phyloP scores from a whole-genome alignment of 805 yeast species.

The Candida sithepensis region DNA sequence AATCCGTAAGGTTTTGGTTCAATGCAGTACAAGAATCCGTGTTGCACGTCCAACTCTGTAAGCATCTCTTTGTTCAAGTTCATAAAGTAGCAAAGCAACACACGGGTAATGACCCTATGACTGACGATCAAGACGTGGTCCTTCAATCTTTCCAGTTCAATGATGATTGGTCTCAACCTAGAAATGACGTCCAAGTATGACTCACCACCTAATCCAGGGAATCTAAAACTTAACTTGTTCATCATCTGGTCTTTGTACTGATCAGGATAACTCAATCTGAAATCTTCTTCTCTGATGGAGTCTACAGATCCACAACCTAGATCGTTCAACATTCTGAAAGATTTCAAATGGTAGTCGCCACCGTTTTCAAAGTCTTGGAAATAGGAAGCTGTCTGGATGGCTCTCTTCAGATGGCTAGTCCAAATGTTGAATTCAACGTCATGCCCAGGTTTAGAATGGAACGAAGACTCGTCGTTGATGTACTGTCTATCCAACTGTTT shows the following conservation, averaged over 20 bases:
- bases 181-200: slow-evolving; percentile 35
- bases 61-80: slow-evolving; percentile 34
- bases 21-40: slow-evolving; percentile 33
- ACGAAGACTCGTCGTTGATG: slow-evolving; percentile 27
- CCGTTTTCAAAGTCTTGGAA: slow-evolving; percentile 26
- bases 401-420: slow-evolving; percentile 32
- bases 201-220: slow-evolving; percentile 37
- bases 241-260: slow-evolving; percentile 29
- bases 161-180: slow-evolving; percentile 33
- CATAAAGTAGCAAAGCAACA: slow-evolving; percentile 35
- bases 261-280: slow-evolving; percentile 22
- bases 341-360: slow-evolving; percentile 25
- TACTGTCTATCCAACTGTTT: slow-evolving; percentile 31
- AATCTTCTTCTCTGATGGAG: slow-evolving; percentile 29
- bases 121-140: slow-evolving; percentile 34
- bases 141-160: slow-evolving; percentile 33
- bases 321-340: slow-evolving; percentile 34
- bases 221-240: slow-evolving; percentile 31
- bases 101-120: slow-evolving; percentile 34
- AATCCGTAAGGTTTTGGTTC: slow-evolving; percentile 38
- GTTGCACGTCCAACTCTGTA: slow-evolving; percentile 36
- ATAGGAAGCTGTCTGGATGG: slow-evolving; percentile 30
- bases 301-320: slow-evolving; percentile 34
- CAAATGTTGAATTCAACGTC: slow-evolving; percentile 32
- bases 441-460: slow-evolving; percentile 13